A percentile compares a stretch with the other conserved stretches of the same genome.
Evolutionary conservation across 352 stramenopile species (phyloP).

Genomic region (Plasmopara viticola): DNA sequence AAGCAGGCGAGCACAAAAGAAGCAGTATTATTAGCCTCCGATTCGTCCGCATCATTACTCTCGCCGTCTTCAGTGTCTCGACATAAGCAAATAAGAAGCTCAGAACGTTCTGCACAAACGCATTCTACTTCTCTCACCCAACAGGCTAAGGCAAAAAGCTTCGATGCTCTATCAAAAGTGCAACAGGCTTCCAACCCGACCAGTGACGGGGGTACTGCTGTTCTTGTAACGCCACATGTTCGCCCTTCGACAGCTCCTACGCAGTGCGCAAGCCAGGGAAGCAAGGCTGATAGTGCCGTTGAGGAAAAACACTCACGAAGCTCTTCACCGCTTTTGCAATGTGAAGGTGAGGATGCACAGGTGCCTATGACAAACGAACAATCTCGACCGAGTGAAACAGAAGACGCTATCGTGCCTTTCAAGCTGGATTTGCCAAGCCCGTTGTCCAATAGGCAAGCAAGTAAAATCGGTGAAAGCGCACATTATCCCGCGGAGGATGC

Average conservation of each 20-base stretch:
- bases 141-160: not conserved
- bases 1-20: conserved; percentile 10
- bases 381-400: conserved; percentile 3
- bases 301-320: not conserved
- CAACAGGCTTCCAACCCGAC: not conserved
- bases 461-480: not conserved
- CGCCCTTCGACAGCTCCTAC: conserved; percentile 7
- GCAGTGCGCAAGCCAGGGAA: conserved; percentile 5
- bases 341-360: conserved; percentile 3
- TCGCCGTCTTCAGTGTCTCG: conserved; percentile 4
- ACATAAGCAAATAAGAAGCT: conserved; percentile 8
- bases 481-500: too few species aligned
- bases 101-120: conserved; percentile 3
- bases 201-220: not conserved
- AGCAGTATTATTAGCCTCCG: not conserved
- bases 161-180: conserved; percentile 1
- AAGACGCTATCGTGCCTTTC: not conserved
- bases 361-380: conserved; percentile 1
- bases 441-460: conserved; percentile 1
- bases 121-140: conserved; percentile 6
- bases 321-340: conserved; percentile 1
- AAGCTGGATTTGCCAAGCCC: not conserved
- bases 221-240: conserved; percentile 2
- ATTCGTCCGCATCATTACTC: conserved; percentile 5
- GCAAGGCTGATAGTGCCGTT: conserved; percentile 4